Evolutionary conservation across 805 yeast genomes (phyloP), one percentile per base, ranked within the genome.

Genomic region (Lipomyces sp.): DNA sequence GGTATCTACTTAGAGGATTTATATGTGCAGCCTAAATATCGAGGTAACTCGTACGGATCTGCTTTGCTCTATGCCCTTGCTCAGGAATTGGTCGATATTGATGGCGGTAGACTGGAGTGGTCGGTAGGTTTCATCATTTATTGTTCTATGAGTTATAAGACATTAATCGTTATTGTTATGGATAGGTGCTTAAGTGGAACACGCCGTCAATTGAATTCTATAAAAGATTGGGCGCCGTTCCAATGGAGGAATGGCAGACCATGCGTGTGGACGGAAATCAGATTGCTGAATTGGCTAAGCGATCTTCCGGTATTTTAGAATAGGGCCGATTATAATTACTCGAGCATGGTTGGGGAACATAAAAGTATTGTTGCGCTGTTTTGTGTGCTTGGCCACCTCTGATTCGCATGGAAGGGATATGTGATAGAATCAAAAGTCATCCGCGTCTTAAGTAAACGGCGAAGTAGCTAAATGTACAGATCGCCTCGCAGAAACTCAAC

Each of bases 1-100:
- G 72, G 72, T 2, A 64, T 70, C 13, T 70, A 69, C 53, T 59
- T 70, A 34, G 72, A 70, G 62, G 72, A 70, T 24, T 48, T 70
- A 29, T 70, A 69, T 59, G 72, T 70, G 51, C 68, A 64, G 62
- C 71, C 72, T 4, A 34, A 53, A 50, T 50, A 59, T 48, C 45
- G 72, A 5, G 59, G 72, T 1, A 33, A 35, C 7, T 60, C 64
- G 3, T 64, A 39, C 34, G 72, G 72, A 8, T 57, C 68, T n/a
- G 53, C 65, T 39, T 50, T 70, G 62, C 59, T 70, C 29, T 65
- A 54, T 58, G 67, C 69, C 2, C 60, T 70, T 11, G 72, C 72
- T 3, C 62, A 66, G 35, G 72, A 70, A 53, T 34, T 70, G 10
- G 32, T 57, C 3, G 63, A 53, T 2, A 59, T 70, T 37, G 72